These are phyloP conservation scores for Herpotrichia juniperi DNA, from an alignment of 2,329 filamentous ascomycete genomes.

Conservation along the genomic window DNA sequence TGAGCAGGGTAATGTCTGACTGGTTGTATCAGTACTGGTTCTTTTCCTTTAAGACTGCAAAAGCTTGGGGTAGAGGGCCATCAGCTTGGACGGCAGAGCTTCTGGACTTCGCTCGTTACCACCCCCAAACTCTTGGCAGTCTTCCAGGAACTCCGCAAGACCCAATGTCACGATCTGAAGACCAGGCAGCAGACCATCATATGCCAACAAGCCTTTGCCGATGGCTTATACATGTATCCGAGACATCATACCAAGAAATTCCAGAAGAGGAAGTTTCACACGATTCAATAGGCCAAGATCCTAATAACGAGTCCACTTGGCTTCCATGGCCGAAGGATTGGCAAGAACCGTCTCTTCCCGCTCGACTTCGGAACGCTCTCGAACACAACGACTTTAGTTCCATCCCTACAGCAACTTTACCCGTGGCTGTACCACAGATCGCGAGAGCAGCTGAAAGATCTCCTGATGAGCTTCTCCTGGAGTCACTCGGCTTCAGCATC, in stretches of 20 bases:
- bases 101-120: conserved; percentile 15
- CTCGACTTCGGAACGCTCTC: conserved; percentile 15
- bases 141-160: conserved; percentile 12
- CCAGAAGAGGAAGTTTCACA: no score
- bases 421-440: conserved; percentile 19
- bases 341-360: conserved; percentile 10
- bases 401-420: conserved; percentile 14
- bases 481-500: conserved; percentile 24
- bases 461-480: conserved; percentile 19
- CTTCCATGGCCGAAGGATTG: conserved; percentile 10
- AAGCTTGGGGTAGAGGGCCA: conserved; percentile 21
- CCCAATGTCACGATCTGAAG: not conserved
- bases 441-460: conserved; percentile 18
- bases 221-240: conserved; percentile 21
- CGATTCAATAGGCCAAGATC: conserved; percentile 3
- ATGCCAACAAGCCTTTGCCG: conserved; percentile 19
- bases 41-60: conserved; percentile 27
- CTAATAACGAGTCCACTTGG: conserved; percentile 18
- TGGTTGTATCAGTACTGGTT: conserved; percentile 46
- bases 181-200: not conserved
- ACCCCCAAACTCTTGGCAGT: not conserved
- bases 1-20: conserved; percentile 17
- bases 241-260: no score
- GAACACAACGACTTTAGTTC: conserved; percentile 30
- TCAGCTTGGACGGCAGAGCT: conserved; percentile 26